Conservation (phyloP, 257 asterid species). For the Gardenia jasminoides region DNA sequence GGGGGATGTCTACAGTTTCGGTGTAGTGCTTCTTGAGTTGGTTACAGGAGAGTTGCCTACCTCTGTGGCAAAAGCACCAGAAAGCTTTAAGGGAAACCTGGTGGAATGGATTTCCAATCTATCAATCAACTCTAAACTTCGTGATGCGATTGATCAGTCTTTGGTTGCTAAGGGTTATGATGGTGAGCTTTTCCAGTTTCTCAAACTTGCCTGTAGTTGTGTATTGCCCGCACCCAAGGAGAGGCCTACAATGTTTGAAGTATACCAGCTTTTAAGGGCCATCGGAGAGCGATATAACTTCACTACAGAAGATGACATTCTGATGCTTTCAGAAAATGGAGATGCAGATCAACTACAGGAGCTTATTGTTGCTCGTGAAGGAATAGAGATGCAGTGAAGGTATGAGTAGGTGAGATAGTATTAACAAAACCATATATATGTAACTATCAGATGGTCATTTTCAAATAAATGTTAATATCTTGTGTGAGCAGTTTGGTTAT, state of each 20-base stretch:
- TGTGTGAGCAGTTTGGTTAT: constrained; percentile 6
- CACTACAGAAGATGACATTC: constrained; percentile 60
- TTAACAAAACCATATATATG: constrained; percentile 23
- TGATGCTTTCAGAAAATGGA: constrained; percentile 47
- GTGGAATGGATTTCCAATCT: constrained; percentile 78
- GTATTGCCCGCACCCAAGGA: constrained; percentile 64
- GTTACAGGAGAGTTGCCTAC: constrained; percentile 71
- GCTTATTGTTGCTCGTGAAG: constrained; percentile 80
- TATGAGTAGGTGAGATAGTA: constrained; percentile 13
- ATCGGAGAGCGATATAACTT: constrained; percentile 63
- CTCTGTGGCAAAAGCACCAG: constrained; percentile 56
- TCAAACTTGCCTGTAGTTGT: constrained; percentile 79
- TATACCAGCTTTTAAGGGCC: constrained; percentile 74
- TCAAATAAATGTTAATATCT: constrained; percentile 15
- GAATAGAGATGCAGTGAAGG: constrained; percentile 23
- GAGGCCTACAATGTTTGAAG: constrained; percentile 89
- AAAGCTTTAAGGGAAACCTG: constrained; percentile 72
- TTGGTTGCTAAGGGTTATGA: constrained; percentile 62
- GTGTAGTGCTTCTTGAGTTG: constrained; percentile 84
- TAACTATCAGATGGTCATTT: constrained; percentile 17
- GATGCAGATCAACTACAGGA: constrained; percentile 51
- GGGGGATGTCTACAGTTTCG: constrained; percentile 90
- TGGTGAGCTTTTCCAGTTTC: constrained; percentile 69
- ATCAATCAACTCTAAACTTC: constrained; percentile 58
- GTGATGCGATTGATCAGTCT: constrained; percentile 60